These are phyloP conservation scores for Laetiporus sulphureus DNA, from an alignment of 1,284 basidiomycete species.

Conservation along the genomic window DNA sequence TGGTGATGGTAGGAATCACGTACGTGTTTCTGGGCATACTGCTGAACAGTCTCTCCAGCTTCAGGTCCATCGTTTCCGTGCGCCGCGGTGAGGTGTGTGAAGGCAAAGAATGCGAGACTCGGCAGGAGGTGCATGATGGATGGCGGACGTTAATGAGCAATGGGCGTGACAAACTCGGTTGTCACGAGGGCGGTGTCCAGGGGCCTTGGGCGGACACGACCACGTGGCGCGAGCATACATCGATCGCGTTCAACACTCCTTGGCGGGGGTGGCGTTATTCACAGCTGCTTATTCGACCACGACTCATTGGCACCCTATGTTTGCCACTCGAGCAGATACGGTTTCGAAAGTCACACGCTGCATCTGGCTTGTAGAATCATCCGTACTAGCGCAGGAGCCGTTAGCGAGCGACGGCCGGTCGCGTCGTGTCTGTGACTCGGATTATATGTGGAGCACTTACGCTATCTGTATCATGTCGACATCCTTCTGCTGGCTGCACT, in stretches of 20 bases:
- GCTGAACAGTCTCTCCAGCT: slow-evolving; percentile 25
- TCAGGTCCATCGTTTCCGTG: slow-evolving; percentile 23
- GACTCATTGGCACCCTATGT: no score
- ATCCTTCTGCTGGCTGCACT: no score
- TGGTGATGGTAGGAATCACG: slow-evolving; percentile 20
- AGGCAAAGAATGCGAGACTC: slow-evolving; percentile 30
- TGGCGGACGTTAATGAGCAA: not conserved
- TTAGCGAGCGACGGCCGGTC: no score
- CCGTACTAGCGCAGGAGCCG: no score
- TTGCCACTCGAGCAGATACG: no score
- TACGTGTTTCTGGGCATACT: slow-evolving; percentile 63
- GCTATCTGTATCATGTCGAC: no score
- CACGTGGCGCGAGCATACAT: not conserved
- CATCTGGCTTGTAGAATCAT: no score
- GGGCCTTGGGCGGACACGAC: not conserved
- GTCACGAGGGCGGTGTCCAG: no score
- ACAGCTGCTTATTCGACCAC: not conserved
- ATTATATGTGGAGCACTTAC: no score
- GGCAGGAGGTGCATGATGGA: slow-evolving; percentile 27
- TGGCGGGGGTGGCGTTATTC: not conserved
- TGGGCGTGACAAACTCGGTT: no score
- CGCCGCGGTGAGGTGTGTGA: slow-evolving; percentile 18
- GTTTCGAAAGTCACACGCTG: no score
- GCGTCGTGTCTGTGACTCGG: no score
- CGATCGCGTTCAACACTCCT: not conserved